Evolutionary conservation across 176 grass and related monocot species (phyloP), one percentile per base, ranked within the genome.

Genomic region (Carex kokanica): DNA sequence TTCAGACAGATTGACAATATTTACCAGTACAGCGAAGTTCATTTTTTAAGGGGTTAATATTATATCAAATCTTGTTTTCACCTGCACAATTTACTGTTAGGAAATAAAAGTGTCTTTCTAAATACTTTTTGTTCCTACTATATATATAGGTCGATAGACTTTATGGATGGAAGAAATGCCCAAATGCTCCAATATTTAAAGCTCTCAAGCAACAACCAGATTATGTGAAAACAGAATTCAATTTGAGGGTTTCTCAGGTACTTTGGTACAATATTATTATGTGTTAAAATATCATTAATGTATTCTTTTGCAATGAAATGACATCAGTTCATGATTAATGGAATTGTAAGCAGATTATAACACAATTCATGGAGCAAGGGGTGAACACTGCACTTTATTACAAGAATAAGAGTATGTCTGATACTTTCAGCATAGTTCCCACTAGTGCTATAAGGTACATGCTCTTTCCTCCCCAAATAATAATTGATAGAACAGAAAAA

Each of bases 331-430:
- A 63, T 82, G 17, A 56, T 7, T 20, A 49, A 20, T 85, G 47
- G 1, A 60, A 62, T 84, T 12, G 78, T 86, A 29, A 84, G 80
- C 85, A 97, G 94, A 94, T 97, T 84, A 88, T 92, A 52, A 92
- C 88, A 56, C 57, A 97, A 83, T 88, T 97, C 83, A 94, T 92
- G 87, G 93, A 94, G 92, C 90, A 97, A 88, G 94, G 94, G n/a
- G 80, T 97, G 59, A 97, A 97, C 85, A 92, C 92, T 88, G 90
- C 88, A 89, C 74, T 97, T 66, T 97, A 97, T 87, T 97, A 92
- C 85, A 94, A 92, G 84, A 97, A 97, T 83, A 97, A 86, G 89
- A 90, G 94, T 41, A 88, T 94, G 92, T 90, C 88, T 65, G 94
- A 97, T 84, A 94, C 92, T 53, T 92, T 89, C 87, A 97, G 94